These are phyloP conservation scores for Sugiyamaella neomexicana DNA, from an alignment of 1,139 yeast genomes.

Conservation along the genomic window DNA sequence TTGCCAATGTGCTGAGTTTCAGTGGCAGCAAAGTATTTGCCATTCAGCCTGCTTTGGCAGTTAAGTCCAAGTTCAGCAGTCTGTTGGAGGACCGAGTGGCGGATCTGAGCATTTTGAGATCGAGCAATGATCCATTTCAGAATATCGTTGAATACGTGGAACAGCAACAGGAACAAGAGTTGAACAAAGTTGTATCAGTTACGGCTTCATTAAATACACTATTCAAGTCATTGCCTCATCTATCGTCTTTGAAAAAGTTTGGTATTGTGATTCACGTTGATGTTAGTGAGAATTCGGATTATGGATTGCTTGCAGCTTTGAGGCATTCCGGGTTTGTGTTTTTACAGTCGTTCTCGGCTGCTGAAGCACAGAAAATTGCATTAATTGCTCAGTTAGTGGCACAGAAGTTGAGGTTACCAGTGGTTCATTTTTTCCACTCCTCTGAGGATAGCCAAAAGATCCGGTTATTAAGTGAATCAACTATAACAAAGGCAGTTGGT, in stretches of 20 bases:
- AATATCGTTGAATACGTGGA: conserved; percentile 40
- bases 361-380: conserved; percentile 55
- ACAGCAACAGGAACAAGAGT: conserved; percentile 5
- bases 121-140: conserved; percentile 56
- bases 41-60: conserved; percentile 53
- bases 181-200: conserved; percentile 33
- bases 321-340: conserved; percentile 68
- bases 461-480: not conserved
- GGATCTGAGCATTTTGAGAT: conserved; percentile 43
- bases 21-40: conserved; percentile 43
- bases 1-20: conserved; percentile 35
- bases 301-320: conserved; percentile 62
- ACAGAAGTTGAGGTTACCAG: conserved; percentile 50
- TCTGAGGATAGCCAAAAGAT: conserved; percentile 18
- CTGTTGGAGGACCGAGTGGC: conserved; percentile 27
- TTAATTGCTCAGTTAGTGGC: conserved; percentile 61
- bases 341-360: conserved; percentile 60
- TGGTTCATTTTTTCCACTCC: conserved; percentile 60
- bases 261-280: conserved; percentile 64
- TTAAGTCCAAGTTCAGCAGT: conserved; percentile 38
- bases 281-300: conserved; percentile 50
- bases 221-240: conserved; percentile 59
- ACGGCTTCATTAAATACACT: conserved; percentile 55
- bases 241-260: conserved; percentile 49
- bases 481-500: not conserved